Evolutionary conservation across 106 monocot genomes (phyloP), one percentile per base, ranked within the genome.

Genomic region (Acorus calamus): DNA sequence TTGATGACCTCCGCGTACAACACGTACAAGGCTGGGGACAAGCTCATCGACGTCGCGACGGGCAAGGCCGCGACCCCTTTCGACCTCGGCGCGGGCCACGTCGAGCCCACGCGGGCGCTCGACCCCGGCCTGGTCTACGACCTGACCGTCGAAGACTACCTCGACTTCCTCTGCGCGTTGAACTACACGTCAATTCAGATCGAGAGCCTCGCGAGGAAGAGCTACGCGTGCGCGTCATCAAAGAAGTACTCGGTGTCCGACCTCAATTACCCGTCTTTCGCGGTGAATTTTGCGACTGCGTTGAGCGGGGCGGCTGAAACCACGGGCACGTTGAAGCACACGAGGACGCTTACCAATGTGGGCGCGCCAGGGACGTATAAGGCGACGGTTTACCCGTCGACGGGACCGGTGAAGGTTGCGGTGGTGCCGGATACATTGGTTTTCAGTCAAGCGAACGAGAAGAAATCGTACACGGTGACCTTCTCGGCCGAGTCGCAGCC

Each of bases 71-170:
- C 87, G 6, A 87, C 82, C 3, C 80, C 94, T 6, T 90, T 90
- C 74, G 94, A 82, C 56, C 4, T 80, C 58, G 94, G 94, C 6
- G 79, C 94, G 41, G 94, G 94, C 0, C 89, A 96, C 74, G 94
- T 83, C 3, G 90, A 96, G 61, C 90, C 94, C 4, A 62, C 67
- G 14, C 72, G 68, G 43, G 94, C 94, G 2, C 1, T 80, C 4
- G 94, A 96, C 53, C 94, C 94, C 5, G 94, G 94, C 0, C 84
- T 96, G 8, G 78, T 96, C 61, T 96, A 96, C 76, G 84, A 96
- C 57, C 47, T 85, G 28, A 53, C 75, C 8, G 62, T 76, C 45
- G 76, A 74, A 0, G 87, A 91, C 66, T 96, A 96, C 76, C 52
- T 96, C 42, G 82, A 76, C 43, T 93, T 88, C 74, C 85, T 93